Percentiles rank a stretch among this genome's conserved stretches.
These are phyloP conservation scores for Leptodontidium sp. DNA, from an alignment of 2,329 filamentous ascomycete genomes.

Conservation along the genomic window DNA sequence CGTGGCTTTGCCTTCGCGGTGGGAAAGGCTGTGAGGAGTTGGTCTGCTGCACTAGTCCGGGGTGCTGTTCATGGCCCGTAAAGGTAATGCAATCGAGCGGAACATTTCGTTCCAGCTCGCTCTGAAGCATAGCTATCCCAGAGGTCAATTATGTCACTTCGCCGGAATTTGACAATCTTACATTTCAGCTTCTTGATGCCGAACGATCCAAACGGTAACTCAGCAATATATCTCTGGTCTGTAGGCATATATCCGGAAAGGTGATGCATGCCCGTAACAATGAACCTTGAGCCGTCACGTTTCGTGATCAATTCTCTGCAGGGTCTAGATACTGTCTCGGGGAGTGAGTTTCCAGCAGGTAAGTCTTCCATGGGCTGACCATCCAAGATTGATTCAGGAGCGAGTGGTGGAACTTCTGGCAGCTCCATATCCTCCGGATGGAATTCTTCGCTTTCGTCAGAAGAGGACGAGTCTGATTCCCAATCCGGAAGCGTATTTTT, in stretches of 20 bases:
- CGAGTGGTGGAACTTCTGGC: no score
- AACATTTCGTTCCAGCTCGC: background rate
- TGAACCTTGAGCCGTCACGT: background rate
- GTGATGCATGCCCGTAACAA: background rate
- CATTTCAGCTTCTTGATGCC: background rate
- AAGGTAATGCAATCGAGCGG: conserved; percentile 4
- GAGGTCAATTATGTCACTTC: background rate
- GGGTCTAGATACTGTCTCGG: background rate
- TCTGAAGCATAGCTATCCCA: background rate
- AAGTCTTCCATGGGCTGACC: background rate
- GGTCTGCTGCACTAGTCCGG: background rate
- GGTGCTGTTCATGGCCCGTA: background rate
- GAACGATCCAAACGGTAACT: background rate
- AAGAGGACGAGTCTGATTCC: no score
- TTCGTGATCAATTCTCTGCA: background rate
- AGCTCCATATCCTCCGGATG: no score
- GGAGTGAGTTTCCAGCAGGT: no score
- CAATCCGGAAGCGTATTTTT: no score
- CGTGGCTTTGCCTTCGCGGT: background rate
- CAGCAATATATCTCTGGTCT: background rate
- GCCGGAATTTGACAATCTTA: background rate
- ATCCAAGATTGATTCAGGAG: background rate
- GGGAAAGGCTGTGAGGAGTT: background rate
- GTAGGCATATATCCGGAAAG: background rate
- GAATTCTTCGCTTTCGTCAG: no score